Conservation (phyloP, 2,329 filamentous ascomycete genomes). For the Podosphaera xanthii region DNA sequence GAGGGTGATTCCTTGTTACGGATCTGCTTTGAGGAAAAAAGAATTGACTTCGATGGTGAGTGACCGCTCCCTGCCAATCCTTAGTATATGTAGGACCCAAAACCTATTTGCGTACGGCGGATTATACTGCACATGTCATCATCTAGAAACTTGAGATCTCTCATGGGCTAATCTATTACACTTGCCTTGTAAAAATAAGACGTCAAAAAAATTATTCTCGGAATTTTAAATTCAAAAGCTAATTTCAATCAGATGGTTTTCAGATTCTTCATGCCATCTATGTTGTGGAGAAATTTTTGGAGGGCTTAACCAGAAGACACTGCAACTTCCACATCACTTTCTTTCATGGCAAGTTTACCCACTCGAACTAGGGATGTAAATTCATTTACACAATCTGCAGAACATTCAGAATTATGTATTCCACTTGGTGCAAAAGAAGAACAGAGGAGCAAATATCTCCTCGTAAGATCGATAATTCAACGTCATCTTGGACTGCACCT, state of each 20-base stretch:
- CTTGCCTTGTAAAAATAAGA: neutral
- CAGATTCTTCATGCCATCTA: conserved; percentile 51
- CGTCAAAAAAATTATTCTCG: neutral
- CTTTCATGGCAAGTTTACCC: conserved; percentile 21
- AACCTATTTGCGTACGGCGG: no score
- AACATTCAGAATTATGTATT: conserved; percentile 30
- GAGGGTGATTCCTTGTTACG: conserved; percentile 52
- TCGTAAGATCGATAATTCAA: conserved; percentile 40
- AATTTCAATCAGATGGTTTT: conserved; percentile 27
- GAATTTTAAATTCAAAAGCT: conserved; percentile 1
- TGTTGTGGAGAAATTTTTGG: conserved; percentile 42
- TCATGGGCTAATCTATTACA: neutral
- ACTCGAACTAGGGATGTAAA: neutral
- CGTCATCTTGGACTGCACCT: conserved; percentile 26
- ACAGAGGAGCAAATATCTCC: conserved; percentile 23
- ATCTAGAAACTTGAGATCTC: neutral
- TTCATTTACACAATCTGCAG: conserved; percentile 7
- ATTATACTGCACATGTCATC: no score
- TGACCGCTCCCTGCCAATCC: conserved; percentile 3
- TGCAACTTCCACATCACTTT: conserved; percentile 53
- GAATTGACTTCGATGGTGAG: conserved; percentile 36
- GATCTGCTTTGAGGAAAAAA: conserved; percentile 35
- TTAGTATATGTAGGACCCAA: neutral
- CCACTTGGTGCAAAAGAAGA: conserved; percentile 20
- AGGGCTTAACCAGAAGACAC: conserved; percentile 33